A percentile compares a stretch with the other conserved stretches of the same genome.
Conservation (phyloP, 2,329 filamentous ascomycete genomes). For the Whalleya microplaca region DNA sequence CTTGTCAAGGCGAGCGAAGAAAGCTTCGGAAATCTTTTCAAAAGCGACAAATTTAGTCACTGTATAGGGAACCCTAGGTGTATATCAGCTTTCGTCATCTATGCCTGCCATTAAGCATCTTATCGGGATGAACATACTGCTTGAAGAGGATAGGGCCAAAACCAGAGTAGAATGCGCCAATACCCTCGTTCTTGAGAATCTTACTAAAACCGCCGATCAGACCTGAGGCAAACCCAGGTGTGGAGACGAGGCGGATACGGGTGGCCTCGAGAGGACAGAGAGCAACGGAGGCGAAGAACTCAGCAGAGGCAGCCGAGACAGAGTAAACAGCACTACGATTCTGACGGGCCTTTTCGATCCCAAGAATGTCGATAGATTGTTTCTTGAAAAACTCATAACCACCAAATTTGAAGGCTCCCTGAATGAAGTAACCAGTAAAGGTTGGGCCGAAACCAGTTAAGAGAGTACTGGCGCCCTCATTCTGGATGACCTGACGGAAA, state of each 20-base stretch:
- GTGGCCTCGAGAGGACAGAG: constrained; percentile 79
- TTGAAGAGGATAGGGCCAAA: constrained; percentile 75
- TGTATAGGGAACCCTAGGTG: constrained; percentile 71
- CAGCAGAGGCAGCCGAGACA: constrained; percentile 55
- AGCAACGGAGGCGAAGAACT: constrained; percentile 65
- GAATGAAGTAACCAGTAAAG: constrained; percentile 76
- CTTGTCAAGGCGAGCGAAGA: constrained; percentile 68
- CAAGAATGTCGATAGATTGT: constrained; percentile 70
- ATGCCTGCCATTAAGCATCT: too few relatives aligned
- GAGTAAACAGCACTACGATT: constrained; percentile 72
- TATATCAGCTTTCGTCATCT: constrained; percentile 7
- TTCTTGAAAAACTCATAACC: constrained; percentile 85
- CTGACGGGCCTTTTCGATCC: constrained; percentile 66
- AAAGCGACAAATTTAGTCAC: constrained; percentile 83
- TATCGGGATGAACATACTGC: too few relatives aligned
- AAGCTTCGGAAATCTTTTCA: constrained; percentile 72
- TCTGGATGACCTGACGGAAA: constrained; percentile 71
- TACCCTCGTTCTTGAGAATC: constrained; percentile 70
- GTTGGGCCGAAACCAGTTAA: constrained; percentile 74
- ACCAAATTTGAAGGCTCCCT: constrained; percentile 80
- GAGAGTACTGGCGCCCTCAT: constrained; percentile 73
- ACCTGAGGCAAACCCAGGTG: constrained; percentile 71
- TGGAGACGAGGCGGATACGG: constrained; percentile 76
- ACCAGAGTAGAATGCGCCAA: constrained; percentile 75
- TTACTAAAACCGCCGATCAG: constrained; percentile 70